Base-by-base conservation (phyloP, 257 asterid genomes). In the Salvia splendens region DNA sequence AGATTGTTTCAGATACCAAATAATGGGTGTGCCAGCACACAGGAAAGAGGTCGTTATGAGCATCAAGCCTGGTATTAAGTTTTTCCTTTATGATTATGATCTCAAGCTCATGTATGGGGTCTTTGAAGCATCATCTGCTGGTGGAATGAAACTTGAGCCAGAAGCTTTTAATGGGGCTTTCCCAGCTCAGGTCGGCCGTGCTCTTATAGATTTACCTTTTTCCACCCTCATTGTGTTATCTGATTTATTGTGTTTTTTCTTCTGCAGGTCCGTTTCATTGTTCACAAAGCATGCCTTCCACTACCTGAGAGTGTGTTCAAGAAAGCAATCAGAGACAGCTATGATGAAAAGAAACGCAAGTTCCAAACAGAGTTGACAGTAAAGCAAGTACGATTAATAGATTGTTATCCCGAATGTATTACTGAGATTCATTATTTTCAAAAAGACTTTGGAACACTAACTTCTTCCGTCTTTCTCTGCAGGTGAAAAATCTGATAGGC, bases 91-190 rank as follows among this genome's bases (percentile, higher is more conserved):
- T 65, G 96, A 94, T 77, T 87, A 91, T 74, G 95, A 94, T 82
- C 91, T 86, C 67, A 91, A 73, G 83, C 79, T 91, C 71, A 32
- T 94, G 95, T 91, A 94, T 79, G 99, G 99, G 33, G 74, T 88
- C 56, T 94, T 66, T 35, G 91, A 88, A 81, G 97, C 97, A 12
- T 69, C 97, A 12, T 91, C 99, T 17, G 46, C 83, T 32, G 97
- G 99, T 56, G 96, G 99, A 66, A 85, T 88, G 88, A 86, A 83
- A 70, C 95, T 94, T 30, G 96, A 91, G 64, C 96, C 97, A 28
- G 49, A 73, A 59, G 99, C 97, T 48, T 94, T 85, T 58, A 87
- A 84, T 73, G 99, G 97, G 62, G 88, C 70, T 41, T 94, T 94
- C 73, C 97, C 96, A 14, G 96, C 87, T 47, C 99, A 94, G 99